Conservation (phyloP, 129 eudicot species). For the Heracleum sosnowskyi region DNA sequence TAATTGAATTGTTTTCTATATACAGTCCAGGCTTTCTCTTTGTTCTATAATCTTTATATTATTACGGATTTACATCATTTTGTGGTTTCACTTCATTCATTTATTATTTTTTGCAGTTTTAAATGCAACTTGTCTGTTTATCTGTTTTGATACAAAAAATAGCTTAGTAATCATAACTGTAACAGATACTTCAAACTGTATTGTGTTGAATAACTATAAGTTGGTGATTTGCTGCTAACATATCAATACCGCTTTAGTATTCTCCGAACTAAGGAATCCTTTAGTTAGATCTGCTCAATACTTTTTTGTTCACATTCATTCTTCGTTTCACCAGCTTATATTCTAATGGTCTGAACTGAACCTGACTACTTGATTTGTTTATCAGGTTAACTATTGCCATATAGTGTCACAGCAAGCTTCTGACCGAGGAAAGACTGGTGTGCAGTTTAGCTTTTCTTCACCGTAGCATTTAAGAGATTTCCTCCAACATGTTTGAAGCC, state of each 20-base stretch:
- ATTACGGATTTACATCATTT: not conserved
- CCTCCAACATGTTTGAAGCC: not conserved
- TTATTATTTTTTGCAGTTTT: not conserved
- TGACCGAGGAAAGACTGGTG: constrained; percentile 77
- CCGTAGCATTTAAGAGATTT: constrained; percentile 25
- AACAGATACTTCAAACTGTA: not conserved
- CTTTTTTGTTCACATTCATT: not conserved
- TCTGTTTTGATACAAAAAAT: not conserved
- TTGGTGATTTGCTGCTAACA: not conserved
- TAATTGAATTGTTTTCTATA: not conserved
- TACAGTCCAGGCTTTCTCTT: not conserved
- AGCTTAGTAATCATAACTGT: not conserved
- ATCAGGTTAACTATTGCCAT: constrained; percentile 80
- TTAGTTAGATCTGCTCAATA: not conserved
- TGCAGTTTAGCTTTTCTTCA: constrained; percentile 81
- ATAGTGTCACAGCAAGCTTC: constrained; percentile 53
- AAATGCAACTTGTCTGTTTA: not conserved
- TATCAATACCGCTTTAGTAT: not conserved
- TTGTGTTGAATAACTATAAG: not conserved
- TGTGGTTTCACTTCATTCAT: not conserved
- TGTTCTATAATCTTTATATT: not conserved
- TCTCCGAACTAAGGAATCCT: no score
- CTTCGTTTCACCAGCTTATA: not conserved
- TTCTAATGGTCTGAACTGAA: no score
- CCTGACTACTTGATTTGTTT: constrained; percentile 13